Conservation (phyloP, 805 yeast species). For the Saccharomycopsis fermentans region DNA sequence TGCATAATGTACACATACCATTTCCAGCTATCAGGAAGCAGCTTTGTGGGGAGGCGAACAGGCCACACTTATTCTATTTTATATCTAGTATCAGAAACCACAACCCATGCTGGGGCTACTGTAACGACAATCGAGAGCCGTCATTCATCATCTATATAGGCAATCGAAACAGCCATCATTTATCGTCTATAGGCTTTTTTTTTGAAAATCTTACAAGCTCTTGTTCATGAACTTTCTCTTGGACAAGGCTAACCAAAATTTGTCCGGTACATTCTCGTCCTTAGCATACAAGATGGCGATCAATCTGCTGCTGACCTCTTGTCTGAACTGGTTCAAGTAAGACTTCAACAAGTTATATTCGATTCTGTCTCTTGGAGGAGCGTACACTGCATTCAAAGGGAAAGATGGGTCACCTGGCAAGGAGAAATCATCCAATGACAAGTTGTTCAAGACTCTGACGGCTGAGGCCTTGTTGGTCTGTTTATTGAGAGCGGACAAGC, state of each 20-base stretch:
- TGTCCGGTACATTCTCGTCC: conserved; percentile 56
- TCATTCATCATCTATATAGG: too few species aligned
- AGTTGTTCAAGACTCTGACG: conserved; percentile 59
- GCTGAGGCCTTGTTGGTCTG: conserved; percentile 49
- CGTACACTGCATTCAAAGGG: conserved; percentile 73
- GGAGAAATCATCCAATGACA: conserved; percentile 78
- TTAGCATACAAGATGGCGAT: conserved; percentile 62
- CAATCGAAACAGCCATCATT: too few species aligned
- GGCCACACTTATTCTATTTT: too few species aligned
- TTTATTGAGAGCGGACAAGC: conserved; percentile 53
- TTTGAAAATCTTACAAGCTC: too few species aligned
- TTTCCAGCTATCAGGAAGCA: too few species aligned
- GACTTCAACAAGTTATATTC: conserved; percentile 73
- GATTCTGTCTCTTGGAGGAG: conserved; percentile 60
- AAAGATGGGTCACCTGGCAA: conserved; percentile 94
- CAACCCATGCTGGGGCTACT: too few species aligned
- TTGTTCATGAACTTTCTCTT: conserved; percentile 95
- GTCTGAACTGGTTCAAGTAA: conserved; percentile 88
- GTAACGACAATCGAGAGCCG: too few species aligned
- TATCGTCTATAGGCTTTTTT: too few species aligned
- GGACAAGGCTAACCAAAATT: conserved; percentile 93
- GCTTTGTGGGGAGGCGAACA: too few species aligned
- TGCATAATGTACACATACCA: too few species aligned
- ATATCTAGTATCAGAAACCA: too few species aligned
- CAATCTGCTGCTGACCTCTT: conserved; percentile 78